Percentiles rank a stretch among this genome's conserved stretches.
These are phyloP conservation scores for Aureobasidium sp. DNA, from an alignment of 2,329 filamentous ascomycete genomes.

Conservation along the genomic window DNA sequence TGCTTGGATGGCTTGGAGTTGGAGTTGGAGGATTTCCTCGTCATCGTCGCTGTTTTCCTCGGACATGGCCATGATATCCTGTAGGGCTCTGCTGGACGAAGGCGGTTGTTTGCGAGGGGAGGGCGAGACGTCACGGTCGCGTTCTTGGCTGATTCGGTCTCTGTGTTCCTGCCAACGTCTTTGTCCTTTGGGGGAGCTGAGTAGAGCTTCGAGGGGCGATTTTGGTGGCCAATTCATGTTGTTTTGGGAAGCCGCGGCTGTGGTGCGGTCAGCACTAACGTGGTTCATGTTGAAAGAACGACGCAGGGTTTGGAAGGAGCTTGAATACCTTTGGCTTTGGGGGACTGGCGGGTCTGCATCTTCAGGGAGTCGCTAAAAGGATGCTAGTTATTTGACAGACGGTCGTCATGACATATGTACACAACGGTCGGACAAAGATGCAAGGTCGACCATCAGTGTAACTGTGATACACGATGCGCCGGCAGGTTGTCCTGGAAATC, in stretches of 20 bases:
- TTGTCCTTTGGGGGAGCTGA: constrained; percentile 71
- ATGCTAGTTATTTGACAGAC: constrained; percentile 31
- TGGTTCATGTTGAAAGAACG: background rate
- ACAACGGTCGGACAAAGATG: background rate
- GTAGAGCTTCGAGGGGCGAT: constrained; percentile 55
- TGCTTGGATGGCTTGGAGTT: constrained; percentile 83
- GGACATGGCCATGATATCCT: constrained; percentile 22
- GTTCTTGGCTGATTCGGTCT: constrained; percentile 37
- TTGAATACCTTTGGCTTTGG: constrained; percentile 34
- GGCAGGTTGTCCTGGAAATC: background rate
- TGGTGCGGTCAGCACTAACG: background rate
- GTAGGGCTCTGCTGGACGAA: constrained; percentile 24
- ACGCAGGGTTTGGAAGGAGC: background rate
- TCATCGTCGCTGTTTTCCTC: constrained; percentile 49
- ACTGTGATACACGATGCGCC: constrained; percentile 7
- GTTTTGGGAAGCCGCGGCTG: constrained; percentile 38
- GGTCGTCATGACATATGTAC: constrained; percentile 8
- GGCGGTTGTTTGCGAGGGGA: constrained; percentile 41
- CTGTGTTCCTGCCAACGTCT: constrained; percentile 64
- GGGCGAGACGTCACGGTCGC: constrained; percentile 43
- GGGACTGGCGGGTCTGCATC: constrained; percentile 35
- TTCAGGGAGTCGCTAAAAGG: constrained; percentile 21
- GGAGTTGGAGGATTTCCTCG: constrained; percentile 80
- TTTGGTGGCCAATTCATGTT: constrained; percentile 52
- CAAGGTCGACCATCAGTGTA: constrained; percentile 4